Conservation (phyloP, 371 early-diverging fungal genomes). For the Circinella minor region DNA sequence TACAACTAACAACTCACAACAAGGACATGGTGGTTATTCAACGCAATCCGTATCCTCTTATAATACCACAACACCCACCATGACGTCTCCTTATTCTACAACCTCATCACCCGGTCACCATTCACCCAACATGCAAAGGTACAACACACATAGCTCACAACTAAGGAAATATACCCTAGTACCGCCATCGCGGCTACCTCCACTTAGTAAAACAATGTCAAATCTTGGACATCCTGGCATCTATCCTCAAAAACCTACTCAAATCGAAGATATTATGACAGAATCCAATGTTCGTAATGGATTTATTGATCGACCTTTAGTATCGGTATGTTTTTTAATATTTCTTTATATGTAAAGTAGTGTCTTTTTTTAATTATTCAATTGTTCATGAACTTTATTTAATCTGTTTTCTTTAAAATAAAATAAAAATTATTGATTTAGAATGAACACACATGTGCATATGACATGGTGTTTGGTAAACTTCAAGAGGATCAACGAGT, state of each 20-base stretch:
- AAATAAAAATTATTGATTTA: slow-evolving; percentile 8
- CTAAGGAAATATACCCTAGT: slow-evolving; percentile 57
- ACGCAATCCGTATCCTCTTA: slow-evolving; percentile 23
- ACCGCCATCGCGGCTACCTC: slow-evolving; percentile 49
- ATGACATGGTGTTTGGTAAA: slow-evolving; percentile 55
- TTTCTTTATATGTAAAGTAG: neutral
- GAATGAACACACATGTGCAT: slow-evolving; percentile 57
- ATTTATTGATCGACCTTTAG: slow-evolving; percentile 62
- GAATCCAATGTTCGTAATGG: slow-evolving; percentile 76
- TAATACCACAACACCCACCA: slow-evolving; percentile 34
- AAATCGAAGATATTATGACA: slow-evolving; percentile 68
- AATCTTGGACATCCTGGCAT: slow-evolving; percentile 71
- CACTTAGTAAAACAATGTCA: slow-evolving; percentile 53
- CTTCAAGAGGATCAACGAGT: slow-evolving; percentile 57
- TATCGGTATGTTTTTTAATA: slow-evolving; percentile 31
- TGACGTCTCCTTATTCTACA: slow-evolving; percentile 53
- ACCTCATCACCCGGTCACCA: slow-evolving; percentile 55
- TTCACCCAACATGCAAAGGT: slow-evolving; percentile 41
- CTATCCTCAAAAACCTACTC: slow-evolving; percentile 63
- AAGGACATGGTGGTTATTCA: slow-evolving; percentile 25
- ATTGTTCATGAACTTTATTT: neutral
- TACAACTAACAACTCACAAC: slow-evolving; percentile 25
- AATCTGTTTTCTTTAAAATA: neutral
- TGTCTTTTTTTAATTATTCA: neutral
- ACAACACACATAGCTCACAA: slow-evolving; percentile 26